Evolutionary conservation across 2,329 filamentous ascomycete genomes (phyloP), one percentile per base, ranked within the genome.

Genomic region (Botryosphaeria agaves): DNA sequence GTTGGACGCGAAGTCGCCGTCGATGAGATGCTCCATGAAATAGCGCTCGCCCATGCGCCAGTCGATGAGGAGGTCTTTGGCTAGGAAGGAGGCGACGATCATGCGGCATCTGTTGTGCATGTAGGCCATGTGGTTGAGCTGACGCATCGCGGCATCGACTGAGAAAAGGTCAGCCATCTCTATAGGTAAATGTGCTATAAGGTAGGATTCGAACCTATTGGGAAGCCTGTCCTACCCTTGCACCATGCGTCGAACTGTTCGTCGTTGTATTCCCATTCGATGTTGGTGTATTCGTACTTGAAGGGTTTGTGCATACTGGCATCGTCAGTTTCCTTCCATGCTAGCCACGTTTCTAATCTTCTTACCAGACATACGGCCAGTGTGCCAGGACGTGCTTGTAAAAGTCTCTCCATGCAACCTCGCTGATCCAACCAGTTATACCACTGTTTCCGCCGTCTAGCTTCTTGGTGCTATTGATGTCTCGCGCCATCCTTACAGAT

Each of bases 31-130:
- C 46, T 81, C 72, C 79, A 89, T 89, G 51, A 91, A 91, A 47
- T 75, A 82, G 2, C 62, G 61, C 55, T 91, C 82, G 4, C 82
- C 83, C 50, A 77, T 70, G 5, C 82, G 70, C 81, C 82, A 91
- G 52, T 91, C 82, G 9, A 89, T 57, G 7, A 87, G 60, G 0
- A 91, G 61, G 41, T 91, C 78, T 45, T 91, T 91, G 28, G 73
- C 63, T 0, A 91, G 58, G 46, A 89, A 91, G 0, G 72, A 85
- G 0, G 80, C 79, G 2, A 78, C 75, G 27, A 85, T 72, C 82
- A 91, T 91, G 17, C 83, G 74, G 42, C 74, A 74, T 7, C 83
- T 72, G 48, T 91, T 91, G 49, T 87, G 82, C 77, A 89, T 83
- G 55, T 74, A 89, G 2, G 70, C 77, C 26, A 66, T 66, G 12